phyloP scores from a whole-genome alignment of 1,284 basidiomycete genomes.

The Porodaedalea pini region DNA sequence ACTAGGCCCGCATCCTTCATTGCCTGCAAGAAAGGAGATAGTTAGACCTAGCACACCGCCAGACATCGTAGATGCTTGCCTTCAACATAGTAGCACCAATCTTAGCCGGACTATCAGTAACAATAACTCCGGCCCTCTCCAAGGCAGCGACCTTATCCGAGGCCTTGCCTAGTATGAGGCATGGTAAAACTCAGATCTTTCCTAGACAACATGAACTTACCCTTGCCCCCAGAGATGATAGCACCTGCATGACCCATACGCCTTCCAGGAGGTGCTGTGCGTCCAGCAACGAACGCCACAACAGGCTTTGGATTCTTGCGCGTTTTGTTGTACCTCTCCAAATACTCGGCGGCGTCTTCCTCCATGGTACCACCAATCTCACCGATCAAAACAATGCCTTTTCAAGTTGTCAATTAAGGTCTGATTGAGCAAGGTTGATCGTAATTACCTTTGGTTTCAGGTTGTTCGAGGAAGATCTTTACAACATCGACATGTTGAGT shows the following conservation, averaged over 20 bases:
- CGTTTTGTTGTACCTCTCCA: constrained; percentile 91
- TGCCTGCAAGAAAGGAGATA: constrained; percentile 43
- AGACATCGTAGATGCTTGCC: constrained; percentile 41
- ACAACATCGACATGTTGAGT: constrained; percentile 95
- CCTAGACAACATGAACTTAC: constrained; percentile 35
- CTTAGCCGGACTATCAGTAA: constrained; percentile 95
- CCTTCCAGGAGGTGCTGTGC: constrained; percentile 95
- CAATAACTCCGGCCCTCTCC: constrained; percentile 87
- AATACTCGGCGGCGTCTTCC: constrained; percentile 97
- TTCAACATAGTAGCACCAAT: constrained; percentile 87
- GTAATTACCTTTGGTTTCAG: constrained; percentile 77
- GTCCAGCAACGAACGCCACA: constrained; percentile 96
- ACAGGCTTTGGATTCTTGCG: constrained; percentile 89
- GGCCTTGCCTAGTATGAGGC: constrained; percentile 70
- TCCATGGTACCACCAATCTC: constrained; percentile 99
- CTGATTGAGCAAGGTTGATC: background rate
- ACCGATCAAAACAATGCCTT: constrained; percentile 95
- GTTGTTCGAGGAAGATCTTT: constrained; percentile 95
- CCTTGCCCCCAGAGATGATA: constrained; percentile 97
- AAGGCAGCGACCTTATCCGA: constrained; percentile 96
- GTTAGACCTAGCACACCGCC: constrained; percentile 11
- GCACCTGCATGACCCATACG: constrained; percentile 99
- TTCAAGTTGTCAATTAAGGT: background rate
- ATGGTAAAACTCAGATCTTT: background rate
- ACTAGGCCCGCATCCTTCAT: constrained; percentile 84